A percentile compares a stretch with the other conserved stretches of the same genome.
phyloP scores from a whole-genome alignment of 2,329 filamentous ascomycete genomes.

The Lasiodiplodia theobromae region DNA sequence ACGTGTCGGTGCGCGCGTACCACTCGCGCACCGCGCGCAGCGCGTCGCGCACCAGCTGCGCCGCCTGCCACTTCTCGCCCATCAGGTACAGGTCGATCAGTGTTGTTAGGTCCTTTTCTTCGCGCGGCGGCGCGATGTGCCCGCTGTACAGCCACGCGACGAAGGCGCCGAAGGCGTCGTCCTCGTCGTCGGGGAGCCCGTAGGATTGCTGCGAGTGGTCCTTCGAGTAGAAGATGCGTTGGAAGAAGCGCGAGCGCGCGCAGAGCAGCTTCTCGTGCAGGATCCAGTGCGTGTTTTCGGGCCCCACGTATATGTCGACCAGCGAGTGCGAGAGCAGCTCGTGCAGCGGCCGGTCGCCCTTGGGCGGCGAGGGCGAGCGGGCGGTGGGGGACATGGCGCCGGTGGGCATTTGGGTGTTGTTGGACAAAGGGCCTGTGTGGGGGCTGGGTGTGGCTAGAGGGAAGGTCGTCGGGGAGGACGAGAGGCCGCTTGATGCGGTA shows the following conservation, averaged over 20 bases:
- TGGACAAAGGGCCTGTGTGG: background rate
- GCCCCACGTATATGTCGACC: slow-evolving; percentile 64
- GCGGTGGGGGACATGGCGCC: slow-evolving; percentile 15
- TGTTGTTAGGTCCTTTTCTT: slow-evolving; percentile 58
- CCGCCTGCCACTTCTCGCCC: slow-evolving; percentile 60
- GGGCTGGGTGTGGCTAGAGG: background rate
- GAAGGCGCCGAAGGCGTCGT: slow-evolving; percentile 59
- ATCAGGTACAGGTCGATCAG: slow-evolving; percentile 64
- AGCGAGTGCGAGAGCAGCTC: slow-evolving; percentile 62
- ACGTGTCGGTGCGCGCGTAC: slow-evolving; percentile 61
- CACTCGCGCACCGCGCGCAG: slow-evolving; percentile 58
- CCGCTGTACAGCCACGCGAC: slow-evolving; percentile 62
- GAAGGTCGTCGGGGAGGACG: background rate
- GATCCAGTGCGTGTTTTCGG: slow-evolving; percentile 62
- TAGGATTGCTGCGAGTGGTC: slow-evolving; percentile 41
- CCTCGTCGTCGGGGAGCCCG: slow-evolving; percentile 61
- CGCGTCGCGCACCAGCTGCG: slow-evolving; percentile 55
- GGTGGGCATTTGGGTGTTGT: background rate
- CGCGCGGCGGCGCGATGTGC: slow-evolving; percentile 54
- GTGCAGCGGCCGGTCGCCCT: slow-evolving; percentile 21
- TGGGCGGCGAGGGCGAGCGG: background rate
- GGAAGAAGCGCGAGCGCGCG: slow-evolving; percentile 62
- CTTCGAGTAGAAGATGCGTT: slow-evolving; percentile 57
- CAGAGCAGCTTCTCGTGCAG: slow-evolving; percentile 64
- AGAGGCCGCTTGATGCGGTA: no score